Base-by-base conservation (phyloP, 2,329 filamentous ascomycete species). In the Fusarium begoniae region DNA sequence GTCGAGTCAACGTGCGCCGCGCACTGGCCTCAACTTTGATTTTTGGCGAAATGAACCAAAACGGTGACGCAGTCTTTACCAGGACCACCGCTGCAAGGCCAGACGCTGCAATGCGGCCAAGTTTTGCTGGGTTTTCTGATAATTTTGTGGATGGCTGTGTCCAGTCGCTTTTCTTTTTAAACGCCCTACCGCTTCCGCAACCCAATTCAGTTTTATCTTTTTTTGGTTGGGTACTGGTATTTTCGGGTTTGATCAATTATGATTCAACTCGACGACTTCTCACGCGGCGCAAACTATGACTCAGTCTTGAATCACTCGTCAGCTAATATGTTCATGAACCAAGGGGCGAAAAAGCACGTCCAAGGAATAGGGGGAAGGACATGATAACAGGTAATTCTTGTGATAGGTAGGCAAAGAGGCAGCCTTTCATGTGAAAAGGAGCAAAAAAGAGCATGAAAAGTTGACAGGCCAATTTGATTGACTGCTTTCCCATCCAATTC, bases 31-130 rank as follows among this genome's bases (percentile, higher is more conserved):
- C 65, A 38, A 53, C 51, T 59, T 56, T 41, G 59, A 26, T 55
- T 67, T 69, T 69, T 69, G 70, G 70, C 74, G 73, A 67, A 73
- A 74, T 77, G 74, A 77, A 64, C 60, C 61, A 69, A 69, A 55
- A 77, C 68, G 70, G 75, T 78, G 75, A 77, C 75, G 75, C 74
- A 78, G 72, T 72, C 61, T 66, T 57, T 60, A 68, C 64, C 55
- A 38, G 51, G 63, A 70, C 72, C 71, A 64, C 69, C 70, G 73
- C 73, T 69, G 66, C 67, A 72, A 66, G 69, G 66, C 64, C 54
- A 35, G 40, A 45, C 70, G 69, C 66, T 70, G 75, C 47, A 73
- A 58, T 75, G 70, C 61, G 60, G 67, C 73, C 73, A 74, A 61
- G 73, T 69, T 69, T 72, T 55, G 66, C 60, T 75, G 73, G 48